These are phyloP conservation scores for Coleophoma eucalyptorum DNA, from an alignment of 2,329 filamentous ascomycete genomes.

Conservation along the genomic window DNA sequence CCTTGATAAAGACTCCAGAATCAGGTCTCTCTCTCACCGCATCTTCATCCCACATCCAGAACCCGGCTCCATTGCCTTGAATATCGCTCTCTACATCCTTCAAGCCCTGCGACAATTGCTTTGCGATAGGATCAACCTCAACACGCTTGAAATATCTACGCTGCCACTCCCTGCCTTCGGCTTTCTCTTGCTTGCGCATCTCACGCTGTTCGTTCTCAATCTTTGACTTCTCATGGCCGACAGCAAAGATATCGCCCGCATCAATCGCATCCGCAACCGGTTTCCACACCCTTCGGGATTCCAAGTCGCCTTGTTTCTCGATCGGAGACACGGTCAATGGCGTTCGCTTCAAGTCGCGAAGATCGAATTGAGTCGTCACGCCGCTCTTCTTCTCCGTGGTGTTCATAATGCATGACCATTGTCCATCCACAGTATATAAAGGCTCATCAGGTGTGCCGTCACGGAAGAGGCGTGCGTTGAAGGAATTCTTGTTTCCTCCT, in stretches of 20 bases:
- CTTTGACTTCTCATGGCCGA: constrained; percentile 74
- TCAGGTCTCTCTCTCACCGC: constrained; percentile 6
- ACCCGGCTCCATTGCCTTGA: background rate
- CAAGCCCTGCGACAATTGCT: constrained; percentile 34
- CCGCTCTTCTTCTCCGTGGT: constrained; percentile 63
- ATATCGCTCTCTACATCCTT: constrained; percentile 6
- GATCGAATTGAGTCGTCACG: constrained; percentile 54
- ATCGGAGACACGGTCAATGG: constrained; percentile 68
- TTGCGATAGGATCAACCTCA: constrained; percentile 37
- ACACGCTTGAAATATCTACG: constrained; percentile 72
- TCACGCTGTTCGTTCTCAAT: constrained; percentile 88
- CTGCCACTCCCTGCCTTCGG: constrained; percentile 72
- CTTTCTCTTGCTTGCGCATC: constrained; percentile 68
- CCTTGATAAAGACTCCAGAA: background rate
- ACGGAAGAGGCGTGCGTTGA: constrained; percentile 70
- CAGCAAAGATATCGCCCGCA: constrained; percentile 77
- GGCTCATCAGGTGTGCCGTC: constrained; percentile 66
- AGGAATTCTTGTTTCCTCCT: constrained; percentile 89
- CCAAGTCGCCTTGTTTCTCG: constrained; percentile 78
- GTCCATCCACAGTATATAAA: constrained; percentile 78
- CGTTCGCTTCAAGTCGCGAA: constrained; percentile 52
- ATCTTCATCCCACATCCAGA: constrained; percentile 24
- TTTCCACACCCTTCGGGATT: constrained; percentile 83
- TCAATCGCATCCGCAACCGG: constrained; percentile 79
- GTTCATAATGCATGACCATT: constrained; percentile 73